These are phyloP conservation scores for Metschnikowia lachancei DNA, from an alignment of 805 yeast species.

Conservation along the genomic window DNA sequence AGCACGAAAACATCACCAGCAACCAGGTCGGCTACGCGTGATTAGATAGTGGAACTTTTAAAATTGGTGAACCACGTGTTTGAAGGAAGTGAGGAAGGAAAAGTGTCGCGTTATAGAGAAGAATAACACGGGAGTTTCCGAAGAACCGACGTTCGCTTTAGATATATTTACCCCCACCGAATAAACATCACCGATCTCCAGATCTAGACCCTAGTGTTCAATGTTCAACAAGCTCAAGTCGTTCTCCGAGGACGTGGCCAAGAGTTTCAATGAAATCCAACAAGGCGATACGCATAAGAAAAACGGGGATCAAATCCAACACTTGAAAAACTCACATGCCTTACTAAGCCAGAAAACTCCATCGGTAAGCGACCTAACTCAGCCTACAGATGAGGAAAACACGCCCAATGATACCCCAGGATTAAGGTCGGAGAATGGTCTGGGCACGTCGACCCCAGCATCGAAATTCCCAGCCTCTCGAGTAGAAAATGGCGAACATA, in stretches of 20 bases:
- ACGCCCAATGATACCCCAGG: slow-evolving; percentile 7
- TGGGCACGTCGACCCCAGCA: neutral
- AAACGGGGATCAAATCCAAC: slow-evolving; percentile 21
- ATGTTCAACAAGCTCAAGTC: slow-evolving; percentile 44
- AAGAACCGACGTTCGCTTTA: too few relatives aligned
- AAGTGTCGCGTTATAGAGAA: too few relatives aligned
- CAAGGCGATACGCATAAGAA: slow-evolving; percentile 14
- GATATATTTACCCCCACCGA: neutral
- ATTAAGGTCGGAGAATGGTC: neutral
- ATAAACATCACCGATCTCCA: neutral
- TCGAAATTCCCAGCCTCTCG: neutral
- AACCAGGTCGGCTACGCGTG: too few relatives aligned
- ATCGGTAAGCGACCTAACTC: slow-evolving; percentile 42
- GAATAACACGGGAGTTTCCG: too few relatives aligned
- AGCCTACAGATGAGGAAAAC: slow-evolving; percentile 44
- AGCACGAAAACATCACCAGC: too few relatives aligned
- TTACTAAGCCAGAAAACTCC: slow-evolving; percentile 47
- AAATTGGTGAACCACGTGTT: too few relatives aligned
- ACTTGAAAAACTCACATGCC: slow-evolving; percentile 33
- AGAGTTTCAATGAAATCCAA: slow-evolving; percentile 37
- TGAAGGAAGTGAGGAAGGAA: too few relatives aligned
- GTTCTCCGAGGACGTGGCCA: slow-evolving; percentile 47
- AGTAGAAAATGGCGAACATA: neutral
- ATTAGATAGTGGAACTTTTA: too few relatives aligned
- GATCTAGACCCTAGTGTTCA: too few relatives aligned